Evolutionary conservation across 805 yeast genomes (phyloP).

Genomic region (Cyberlindnera xylosilytica): DNA sequence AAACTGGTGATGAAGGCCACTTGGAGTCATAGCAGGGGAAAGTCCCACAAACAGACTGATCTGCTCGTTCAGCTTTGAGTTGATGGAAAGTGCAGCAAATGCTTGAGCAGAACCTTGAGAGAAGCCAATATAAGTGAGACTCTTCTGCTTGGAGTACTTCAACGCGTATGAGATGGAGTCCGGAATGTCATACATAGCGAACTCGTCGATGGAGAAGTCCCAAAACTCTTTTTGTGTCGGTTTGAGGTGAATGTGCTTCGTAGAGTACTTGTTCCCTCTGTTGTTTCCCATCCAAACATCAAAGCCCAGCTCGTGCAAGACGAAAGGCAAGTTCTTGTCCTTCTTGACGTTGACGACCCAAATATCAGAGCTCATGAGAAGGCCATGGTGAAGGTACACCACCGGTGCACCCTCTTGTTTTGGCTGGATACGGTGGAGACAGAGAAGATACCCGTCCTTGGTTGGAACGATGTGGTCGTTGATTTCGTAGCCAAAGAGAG

Average conservation of each 20-base stretch:
- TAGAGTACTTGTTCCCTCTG: conserved; percentile 89
- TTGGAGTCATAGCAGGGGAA: conserved; percentile 94
- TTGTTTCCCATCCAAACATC: conserved; percentile 96
- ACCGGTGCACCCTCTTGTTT: conserved; percentile 37
- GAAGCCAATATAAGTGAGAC: conserved; percentile 78
- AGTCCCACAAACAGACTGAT: conserved; percentile 67
- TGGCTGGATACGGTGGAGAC: conserved; percentile 67
- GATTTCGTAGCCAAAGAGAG: conserved; percentile 61
- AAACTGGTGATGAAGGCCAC: conserved; percentile 71
- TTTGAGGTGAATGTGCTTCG: conserved; percentile 57
- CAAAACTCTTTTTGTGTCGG: conserved; percentile 56
- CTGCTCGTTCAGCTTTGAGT: conserved; percentile 57
- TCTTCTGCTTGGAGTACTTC: conserved; percentile 48
- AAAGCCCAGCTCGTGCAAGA: conserved; percentile 74
- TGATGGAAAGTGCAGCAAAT: conserved; percentile 76
- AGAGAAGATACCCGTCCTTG: conserved; percentile 70
- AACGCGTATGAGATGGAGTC: conserved; percentile 74
- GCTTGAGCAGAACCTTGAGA: conserved; percentile 95
- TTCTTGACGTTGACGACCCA: conserved; percentile 58
- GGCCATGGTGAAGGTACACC: conserved; percentile 87
- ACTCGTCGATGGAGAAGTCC: conserved; percentile 90
- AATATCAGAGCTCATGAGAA: conserved; percentile 83
- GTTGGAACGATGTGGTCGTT: conserved; percentile 80
- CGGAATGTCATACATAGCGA: conserved; percentile 90
- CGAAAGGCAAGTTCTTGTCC: conserved; percentile 63